phyloP scores from a whole-genome alignment of 202 grass and related monocot species.

The Carex arenaria region DNA sequence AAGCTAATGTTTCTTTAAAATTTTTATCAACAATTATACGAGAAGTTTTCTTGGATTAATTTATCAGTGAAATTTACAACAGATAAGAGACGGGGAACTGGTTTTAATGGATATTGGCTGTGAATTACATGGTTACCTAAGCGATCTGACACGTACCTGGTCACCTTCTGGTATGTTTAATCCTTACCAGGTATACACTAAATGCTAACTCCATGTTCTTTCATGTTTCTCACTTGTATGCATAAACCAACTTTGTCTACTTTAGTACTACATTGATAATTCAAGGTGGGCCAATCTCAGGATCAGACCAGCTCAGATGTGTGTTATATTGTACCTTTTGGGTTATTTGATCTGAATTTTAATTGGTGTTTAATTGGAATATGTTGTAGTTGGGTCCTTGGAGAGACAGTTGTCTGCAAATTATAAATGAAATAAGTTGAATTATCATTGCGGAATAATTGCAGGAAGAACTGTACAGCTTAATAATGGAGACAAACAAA shows the following conservation, averaged over 20 bases:
- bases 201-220: neutral
- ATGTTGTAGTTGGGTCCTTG: neutral
- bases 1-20: neutral
- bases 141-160: conserved; percentile 87
- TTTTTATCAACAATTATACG: neutral
- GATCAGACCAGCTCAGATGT: too few species aligned
- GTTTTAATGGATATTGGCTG: conserved; percentile 97
- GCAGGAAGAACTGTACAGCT: conserved; percentile 85
- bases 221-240: neutral
- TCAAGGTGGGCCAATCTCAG: neutral
- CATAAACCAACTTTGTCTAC: neutral
- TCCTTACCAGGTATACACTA: conserved; percentile 56
- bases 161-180: conserved; percentile 68
- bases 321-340: neutral
- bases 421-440: neutral
- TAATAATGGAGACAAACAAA: conserved; percentile 92
- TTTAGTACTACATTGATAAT: neutral
- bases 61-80: conserved; percentile 38
- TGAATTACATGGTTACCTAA: conserved; percentile 95
- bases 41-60: conserved; percentile 34
- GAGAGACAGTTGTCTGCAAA: neutral
- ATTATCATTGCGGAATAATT: neutral
- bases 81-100: conserved; percentile 75
- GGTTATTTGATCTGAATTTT: neutral
- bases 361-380: neutral